phyloP scores from a whole-genome alignment of 768 basidiomycete genomes.

The Boletus rufocinnamomeus region DNA sequence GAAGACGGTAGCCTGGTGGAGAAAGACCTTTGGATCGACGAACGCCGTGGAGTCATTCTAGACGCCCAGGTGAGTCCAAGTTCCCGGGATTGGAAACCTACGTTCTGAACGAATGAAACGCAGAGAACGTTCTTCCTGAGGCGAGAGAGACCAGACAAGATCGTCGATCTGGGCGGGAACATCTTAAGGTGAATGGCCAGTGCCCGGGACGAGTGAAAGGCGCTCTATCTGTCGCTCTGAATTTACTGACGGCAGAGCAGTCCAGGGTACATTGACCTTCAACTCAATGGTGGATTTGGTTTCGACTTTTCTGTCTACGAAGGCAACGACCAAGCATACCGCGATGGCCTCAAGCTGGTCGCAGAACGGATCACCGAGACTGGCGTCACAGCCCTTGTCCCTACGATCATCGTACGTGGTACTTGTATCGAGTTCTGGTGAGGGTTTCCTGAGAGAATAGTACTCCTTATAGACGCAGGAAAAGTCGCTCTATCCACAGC shows the following conservation, averaged over 20 bases:
- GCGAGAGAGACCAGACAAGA: slow-evolving; percentile 59
- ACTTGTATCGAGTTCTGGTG: background rate
- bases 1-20: slow-evolving; percentile 78
- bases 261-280: slow-evolving; percentile 85
- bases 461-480: slow-evolving; percentile 65
- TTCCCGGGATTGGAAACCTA: background rate
- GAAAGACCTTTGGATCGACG: slow-evolving; percentile 83
- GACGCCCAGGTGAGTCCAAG: slow-evolving; percentile 61
- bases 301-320: slow-evolving; percentile 88
- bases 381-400: slow-evolving; percentile 77
- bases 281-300: slow-evolving; percentile 88
- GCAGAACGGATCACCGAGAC: slow-evolving; percentile 82
- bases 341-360: slow-evolving; percentile 64
- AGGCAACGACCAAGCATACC: slow-evolving; percentile 67
- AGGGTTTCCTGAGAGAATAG: background rate
- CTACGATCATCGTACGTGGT: slow-evolving; percentile 67
- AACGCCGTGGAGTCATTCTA: slow-evolving; percentile 68
- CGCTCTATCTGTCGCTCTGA: background rate
- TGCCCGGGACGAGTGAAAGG: background rate
- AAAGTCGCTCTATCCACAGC: slow-evolving; percentile 67
- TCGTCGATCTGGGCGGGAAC: slow-evolving; percentile 73
- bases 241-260: slow-evolving; percentile 39
- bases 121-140: slow-evolving; percentile 69
- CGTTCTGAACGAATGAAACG: slow-evolving; percentile 6
- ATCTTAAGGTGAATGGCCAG: slow-evolving; percentile 59